Evolutionary conservation across 805 yeast genomes (phyloP), one percentile per base, ranked within the genome.

Genomic region (Candida maltosa): DNA sequence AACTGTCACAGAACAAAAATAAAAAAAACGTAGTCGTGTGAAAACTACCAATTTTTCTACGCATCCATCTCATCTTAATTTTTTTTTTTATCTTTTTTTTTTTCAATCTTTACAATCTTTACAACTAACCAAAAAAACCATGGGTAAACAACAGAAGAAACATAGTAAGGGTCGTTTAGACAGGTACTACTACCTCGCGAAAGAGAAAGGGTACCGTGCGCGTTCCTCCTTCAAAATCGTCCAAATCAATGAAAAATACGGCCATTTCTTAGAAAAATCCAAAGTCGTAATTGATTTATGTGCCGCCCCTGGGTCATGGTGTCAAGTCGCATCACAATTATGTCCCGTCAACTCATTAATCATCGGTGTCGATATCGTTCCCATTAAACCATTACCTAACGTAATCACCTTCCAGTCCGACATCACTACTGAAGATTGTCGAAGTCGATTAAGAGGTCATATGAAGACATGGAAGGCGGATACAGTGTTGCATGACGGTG

Each of bases 391-490:
- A n/a, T 73, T 93, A 56, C 97, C 97, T 17, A 89, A 93, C 55
- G 84, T 84, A 52, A 89, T 88, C 44, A 83, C 96, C 3, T 93
- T 93, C 62, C 97, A 88, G 58, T 83, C 95, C 24, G 99, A 93
- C 68, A 93, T 93, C 54, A 93, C 99, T 1, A 91, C 98, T 6
- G 97, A 93, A 52, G 97, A 91, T 63, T 93, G 99, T 71, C 76
- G 97, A 49, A 87, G 96, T 29, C 87, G 78, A 60, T 73, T 93
- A 44, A 78, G 97, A 56, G 97, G 97, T 19, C 88, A 91, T 56
- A 82, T 93, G 83, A 93, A 93, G 60, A 89, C 97, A 1, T 93
- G 97, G 97, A 93, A 93, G 52, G 99, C 97, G 1, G 97, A 93
- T 56, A 87, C 95, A 0, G 97, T 93, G 14, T 68, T 93, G 55